A percentile compares a stretch with the other conserved stretches of the same genome.
phyloP scores from a whole-genome alignment of 208 protist species.

The Porcisia deanei region DNA sequence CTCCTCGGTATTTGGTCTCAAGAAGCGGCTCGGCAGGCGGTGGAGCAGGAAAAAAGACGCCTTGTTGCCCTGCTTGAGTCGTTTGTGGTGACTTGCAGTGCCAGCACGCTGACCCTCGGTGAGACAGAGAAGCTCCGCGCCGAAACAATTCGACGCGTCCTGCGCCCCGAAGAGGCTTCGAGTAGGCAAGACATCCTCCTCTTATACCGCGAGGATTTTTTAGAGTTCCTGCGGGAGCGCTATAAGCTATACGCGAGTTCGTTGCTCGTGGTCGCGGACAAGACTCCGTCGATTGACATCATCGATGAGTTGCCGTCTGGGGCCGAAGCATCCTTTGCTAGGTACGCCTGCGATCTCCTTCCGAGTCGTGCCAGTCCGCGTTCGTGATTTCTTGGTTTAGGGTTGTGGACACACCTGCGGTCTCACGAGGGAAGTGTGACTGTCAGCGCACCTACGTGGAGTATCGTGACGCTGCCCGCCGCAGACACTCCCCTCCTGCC shows the following conservation, averaged over 20 bases:
- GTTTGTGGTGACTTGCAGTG: slow-evolving; percentile 51
- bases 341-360: slow-evolving; percentile 46
- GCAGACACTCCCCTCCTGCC: neutral
- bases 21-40: slow-evolving; percentile 51
- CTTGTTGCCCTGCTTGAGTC: slow-evolving; percentile 34
- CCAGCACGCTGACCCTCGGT: slow-evolving; percentile 51
- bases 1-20: slow-evolving; percentile 54
- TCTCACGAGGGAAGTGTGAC: neutral
- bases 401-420: neutral
- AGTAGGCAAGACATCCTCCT: neutral
- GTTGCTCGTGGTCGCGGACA: neutral
- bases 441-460: neutral
- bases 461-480: no score
- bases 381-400: neutral
- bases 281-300: slow-evolving; percentile 22
- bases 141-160: slow-evolving; percentile 42
- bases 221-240: slow-evolving; percentile 17
- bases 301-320: slow-evolving; percentile 63
- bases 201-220: slow-evolving; percentile 22
- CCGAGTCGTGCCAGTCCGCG: neutral
- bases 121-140: slow-evolving; percentile 44
- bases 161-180: neutral
- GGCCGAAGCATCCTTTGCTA: slow-evolving; percentile 70
- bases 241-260: slow-evolving; percentile 2
- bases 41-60: slow-evolving; percentile 34